A percentile compares a stretch with the other conserved stretches of the same genome.
Evolutionary conservation across 1,284 basidiomycete genomes (phyloP).

Genomic region (Sutorius eximius): DNA sequence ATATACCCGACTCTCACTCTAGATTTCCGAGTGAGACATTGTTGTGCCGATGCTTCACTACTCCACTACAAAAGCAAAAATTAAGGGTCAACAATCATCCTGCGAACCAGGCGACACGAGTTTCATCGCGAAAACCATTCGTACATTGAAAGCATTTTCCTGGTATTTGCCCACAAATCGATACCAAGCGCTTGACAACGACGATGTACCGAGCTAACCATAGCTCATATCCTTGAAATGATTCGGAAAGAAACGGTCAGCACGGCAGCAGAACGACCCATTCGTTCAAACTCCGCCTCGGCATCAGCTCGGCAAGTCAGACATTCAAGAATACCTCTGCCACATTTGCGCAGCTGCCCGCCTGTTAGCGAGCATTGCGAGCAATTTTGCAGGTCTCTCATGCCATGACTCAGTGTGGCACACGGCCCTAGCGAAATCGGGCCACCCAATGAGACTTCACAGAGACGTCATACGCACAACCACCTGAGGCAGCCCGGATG

Average conservation of each 20-base stretch:
- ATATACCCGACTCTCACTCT: background rate
- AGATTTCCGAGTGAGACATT: background rate
- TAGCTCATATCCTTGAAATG: background rate
- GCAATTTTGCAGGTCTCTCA: background rate
- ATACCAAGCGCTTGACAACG: background rate
- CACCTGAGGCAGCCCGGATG: background rate
- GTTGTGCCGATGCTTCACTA: background rate
- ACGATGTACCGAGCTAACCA: background rate
- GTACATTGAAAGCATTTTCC: background rate
- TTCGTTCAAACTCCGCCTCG: background rate
- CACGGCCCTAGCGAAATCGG: background rate
- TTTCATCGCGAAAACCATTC: background rate
- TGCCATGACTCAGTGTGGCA: background rate
- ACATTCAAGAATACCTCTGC: background rate
- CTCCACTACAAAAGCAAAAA: background rate
- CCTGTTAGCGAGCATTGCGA: background rate
- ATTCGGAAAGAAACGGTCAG: background rate
- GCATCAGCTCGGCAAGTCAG: background rate
- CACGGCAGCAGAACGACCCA: too few species aligned
- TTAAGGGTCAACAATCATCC: too few species aligned
- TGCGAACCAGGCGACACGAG: background rate
- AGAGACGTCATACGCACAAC: background rate
- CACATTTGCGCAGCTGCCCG: background rate
- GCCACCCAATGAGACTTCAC: background rate
- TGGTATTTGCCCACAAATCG: background rate